Percentiles rank a stretch among this genome's conserved stretches.
phyloP scores from a whole-genome alignment of 805 yeast species.

The Candida montana region DNA sequence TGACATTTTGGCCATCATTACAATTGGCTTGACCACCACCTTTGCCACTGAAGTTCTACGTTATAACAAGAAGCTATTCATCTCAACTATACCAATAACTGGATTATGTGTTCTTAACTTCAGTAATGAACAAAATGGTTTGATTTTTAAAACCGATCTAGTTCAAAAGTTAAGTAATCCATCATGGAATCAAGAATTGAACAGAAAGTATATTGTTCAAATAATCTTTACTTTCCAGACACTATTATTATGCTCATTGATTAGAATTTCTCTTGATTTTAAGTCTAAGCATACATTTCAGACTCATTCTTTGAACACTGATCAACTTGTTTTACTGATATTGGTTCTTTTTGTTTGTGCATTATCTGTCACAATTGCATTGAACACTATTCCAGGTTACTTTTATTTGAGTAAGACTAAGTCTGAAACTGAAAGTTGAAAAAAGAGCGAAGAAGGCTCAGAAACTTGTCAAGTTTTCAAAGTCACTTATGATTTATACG shows the following conservation, averaged over 20 bases:
- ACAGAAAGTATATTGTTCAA: background rate
- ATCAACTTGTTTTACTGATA: constrained; percentile 5
- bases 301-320: background rate
- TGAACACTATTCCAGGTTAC: constrained; percentile 5
- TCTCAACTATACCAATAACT: constrained; percentile 6
- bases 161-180: background rate
- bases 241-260: constrained; percentile 2
- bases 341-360: constrained; percentile 3
- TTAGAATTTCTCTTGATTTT: constrained; percentile 4
- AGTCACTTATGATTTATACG: too few species aligned
- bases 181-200: background rate
- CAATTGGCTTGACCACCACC: constrained; percentile 9
- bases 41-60: constrained; percentile 15
- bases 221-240: constrained; percentile 1
- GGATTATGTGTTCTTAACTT: constrained; percentile 3
- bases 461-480: too few species aligned
- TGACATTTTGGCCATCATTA: constrained; percentile 8
- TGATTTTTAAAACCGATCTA: background rate
- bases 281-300: constrained; percentile 1
- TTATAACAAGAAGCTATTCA: constrained; percentile 10
- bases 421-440: background rate
- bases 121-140: background rate
- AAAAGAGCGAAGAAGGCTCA: too few species aligned
- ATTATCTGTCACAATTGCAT: constrained; percentile 1
- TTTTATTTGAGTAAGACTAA: background rate